Evolutionary conservation across 495 filamentous ascomycete genomes (phyloP).

Genomic region (Daldinia loculata): DNA sequence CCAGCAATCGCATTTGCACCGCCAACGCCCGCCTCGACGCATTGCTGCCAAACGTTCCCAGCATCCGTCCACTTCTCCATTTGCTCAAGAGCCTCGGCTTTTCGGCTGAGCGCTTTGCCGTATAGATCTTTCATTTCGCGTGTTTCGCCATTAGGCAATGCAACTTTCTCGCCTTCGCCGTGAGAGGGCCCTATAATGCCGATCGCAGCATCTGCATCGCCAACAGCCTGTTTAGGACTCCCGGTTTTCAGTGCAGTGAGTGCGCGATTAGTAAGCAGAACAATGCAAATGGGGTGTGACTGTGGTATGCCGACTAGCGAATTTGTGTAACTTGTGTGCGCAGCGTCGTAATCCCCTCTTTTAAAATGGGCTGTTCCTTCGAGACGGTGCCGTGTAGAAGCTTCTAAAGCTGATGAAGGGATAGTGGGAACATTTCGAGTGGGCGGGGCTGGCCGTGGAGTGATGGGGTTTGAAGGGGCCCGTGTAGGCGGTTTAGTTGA

Average conservation of each 20-base stretch:
- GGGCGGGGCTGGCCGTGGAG: conserved; percentile 45
- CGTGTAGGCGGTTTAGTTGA: conserved; percentile 19
- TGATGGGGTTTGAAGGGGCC: conserved; percentile 38
- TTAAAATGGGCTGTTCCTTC: conserved; percentile 90
- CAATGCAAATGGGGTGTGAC: conserved; percentile 83
- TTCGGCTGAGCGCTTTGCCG: conserved; percentile 89
- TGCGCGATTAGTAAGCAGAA: conserved; percentile 90
- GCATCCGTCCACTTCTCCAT: conserved; percentile 94
- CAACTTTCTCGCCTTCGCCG: conserved; percentile 81
- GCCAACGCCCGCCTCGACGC: conserved; percentile 84
- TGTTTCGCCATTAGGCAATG: conserved; percentile 63
- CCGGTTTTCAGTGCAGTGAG: conserved; percentile 89
- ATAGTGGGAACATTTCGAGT: conserved; percentile 67
- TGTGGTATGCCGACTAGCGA: conserved; percentile 78
- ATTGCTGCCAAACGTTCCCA: conserved; percentile 76
- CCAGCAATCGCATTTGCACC: conserved; percentile 84
- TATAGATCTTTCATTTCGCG: conserved; percentile 94
- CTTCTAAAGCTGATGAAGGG: conserved; percentile 71
- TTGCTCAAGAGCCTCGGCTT: conserved; percentile 94
- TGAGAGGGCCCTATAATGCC: conserved; percentile 77
- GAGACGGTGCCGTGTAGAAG: conserved; percentile 77
- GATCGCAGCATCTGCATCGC: conserved; percentile 84
- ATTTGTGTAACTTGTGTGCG: conserved; percentile 80
- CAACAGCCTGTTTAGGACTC: conserved; percentile 82
- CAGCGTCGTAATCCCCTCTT: conserved; percentile 87